These are phyloP conservation scores for Ceratocystis papillata DNA, from an alignment of 2,329 filamentous ascomycete species.

Conservation along the genomic window DNA sequence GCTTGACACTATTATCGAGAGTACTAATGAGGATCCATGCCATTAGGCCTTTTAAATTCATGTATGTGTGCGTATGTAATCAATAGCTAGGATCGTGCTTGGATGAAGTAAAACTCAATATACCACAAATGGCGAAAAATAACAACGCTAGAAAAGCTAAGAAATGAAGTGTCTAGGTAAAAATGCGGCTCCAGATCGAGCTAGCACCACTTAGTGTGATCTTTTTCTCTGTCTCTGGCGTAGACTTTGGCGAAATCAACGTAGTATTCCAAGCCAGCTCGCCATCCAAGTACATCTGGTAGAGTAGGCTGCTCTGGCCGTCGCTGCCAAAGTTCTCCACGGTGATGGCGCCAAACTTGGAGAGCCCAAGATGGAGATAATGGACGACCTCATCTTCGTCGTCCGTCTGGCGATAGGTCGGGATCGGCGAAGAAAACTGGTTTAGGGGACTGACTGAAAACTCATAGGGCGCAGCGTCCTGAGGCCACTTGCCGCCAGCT, in stretches of 20 bases:
- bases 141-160: neutral
- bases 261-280: slow-evolving; percentile 62
- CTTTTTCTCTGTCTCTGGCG: slow-evolving; percentile 14
- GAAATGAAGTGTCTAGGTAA: slow-evolving; percentile 4
- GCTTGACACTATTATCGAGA: neutral
- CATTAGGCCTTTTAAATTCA: neutral
- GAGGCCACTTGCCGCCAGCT: slow-evolving; percentile 49
- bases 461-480: slow-evolving; percentile 63
- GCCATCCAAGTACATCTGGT: slow-evolving; percentile 74
- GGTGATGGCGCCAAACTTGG: slow-evolving; percentile 75
- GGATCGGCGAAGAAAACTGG: slow-evolving; percentile 83
- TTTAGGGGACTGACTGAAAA: slow-evolving; percentile 85
- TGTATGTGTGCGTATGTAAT: neutral
- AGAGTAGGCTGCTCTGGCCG: slow-evolving; percentile 63
- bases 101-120: neutral
- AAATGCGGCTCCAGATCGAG: slow-evolving; percentile 23
- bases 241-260: slow-evolving; percentile 28
- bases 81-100: neutral
- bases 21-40: neutral
- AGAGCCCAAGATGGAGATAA: slow-evolving; percentile 76
- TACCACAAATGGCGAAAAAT: neutral
- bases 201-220: slow-evolving; percentile 11
- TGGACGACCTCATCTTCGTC: slow-evolving; percentile 74
- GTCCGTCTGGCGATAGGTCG: slow-evolving; percentile 73
- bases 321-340: slow-evolving; percentile 57